Evolutionary conservation across 495 filamentous ascomycete species (phyloP).

Genomic region (Podospora tetraspora): DNA sequence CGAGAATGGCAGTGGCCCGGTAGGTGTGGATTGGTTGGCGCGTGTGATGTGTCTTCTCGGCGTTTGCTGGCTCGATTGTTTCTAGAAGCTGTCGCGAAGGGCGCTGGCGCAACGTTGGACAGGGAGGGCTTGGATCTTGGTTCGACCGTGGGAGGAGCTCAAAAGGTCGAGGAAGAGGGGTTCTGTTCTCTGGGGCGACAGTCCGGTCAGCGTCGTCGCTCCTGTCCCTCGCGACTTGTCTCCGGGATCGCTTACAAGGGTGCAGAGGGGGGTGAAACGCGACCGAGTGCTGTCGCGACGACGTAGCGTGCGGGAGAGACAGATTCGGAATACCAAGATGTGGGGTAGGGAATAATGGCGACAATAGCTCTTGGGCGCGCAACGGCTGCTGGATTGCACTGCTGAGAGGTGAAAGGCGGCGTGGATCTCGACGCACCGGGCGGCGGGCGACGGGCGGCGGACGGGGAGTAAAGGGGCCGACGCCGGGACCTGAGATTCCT

Average conservation of each 20-base stretch:
- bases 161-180: constrained; percentile 22
- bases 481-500: neutral
- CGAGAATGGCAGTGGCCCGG: neutral
- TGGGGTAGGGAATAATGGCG: constrained; percentile 16
- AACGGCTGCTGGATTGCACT: constrained; percentile 1
- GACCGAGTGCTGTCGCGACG: constrained; percentile 6
- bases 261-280: constrained; percentile 24
- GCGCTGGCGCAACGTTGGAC: neutral
- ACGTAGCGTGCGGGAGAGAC: constrained; percentile 7
- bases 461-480: constrained; percentile 3
- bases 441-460: constrained; percentile 2
- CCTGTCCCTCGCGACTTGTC: neutral
- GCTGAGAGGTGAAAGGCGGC: constrained; percentile 7
- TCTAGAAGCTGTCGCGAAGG: neutral
- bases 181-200: constrained; percentile 11
- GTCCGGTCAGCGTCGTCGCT: constrained; percentile 32
- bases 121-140: neutral
- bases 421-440: neutral
- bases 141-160: neutral
- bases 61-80: constrained; percentile 1
- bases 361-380: constrained; percentile 14
- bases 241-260: constrained; percentile 25
- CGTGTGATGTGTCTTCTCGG: neutral
- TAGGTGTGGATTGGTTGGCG: constrained; percentile 1
- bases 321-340: constrained; percentile 22